Evolutionary conservation across 2,329 filamentous ascomycete species (phyloP).

Genomic region (Ascochyta viciae-villosae): DNA sequence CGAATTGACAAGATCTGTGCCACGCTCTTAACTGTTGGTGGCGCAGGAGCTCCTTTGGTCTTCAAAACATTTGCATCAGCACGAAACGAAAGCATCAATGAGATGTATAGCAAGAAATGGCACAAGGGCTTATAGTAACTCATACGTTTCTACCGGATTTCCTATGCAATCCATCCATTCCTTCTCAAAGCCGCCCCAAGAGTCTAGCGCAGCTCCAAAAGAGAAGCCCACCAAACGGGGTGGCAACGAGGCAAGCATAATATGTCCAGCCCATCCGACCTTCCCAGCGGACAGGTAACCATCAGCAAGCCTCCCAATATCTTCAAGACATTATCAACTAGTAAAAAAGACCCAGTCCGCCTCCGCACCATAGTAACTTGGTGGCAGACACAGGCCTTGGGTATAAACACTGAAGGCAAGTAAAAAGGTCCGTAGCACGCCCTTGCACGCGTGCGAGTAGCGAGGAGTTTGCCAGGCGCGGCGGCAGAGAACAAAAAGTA

Average conservation of each 20-base stretch:
- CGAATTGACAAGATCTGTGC: too few relatives aligned
- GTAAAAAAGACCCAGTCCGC: slow-evolving; percentile 12
- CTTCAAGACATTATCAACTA: slow-evolving; percentile 38
- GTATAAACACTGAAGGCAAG: slow-evolving; percentile 31
- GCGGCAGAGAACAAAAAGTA: slow-evolving; percentile 15
- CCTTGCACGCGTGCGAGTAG: neutral
- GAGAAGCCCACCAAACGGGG: slow-evolving; percentile 10
- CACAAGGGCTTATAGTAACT: neutral
- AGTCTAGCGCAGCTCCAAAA: slow-evolving; percentile 5
- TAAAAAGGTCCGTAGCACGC: slow-evolving; percentile 6
- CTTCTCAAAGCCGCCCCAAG: slow-evolving; percentile 13
- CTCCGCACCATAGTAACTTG: neutral
- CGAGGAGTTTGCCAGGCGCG: slow-evolving; percentile 6
- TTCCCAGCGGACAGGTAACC: slow-evolving; percentile 26
- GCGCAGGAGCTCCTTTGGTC: too few relatives aligned
- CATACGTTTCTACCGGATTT: slow-evolving; percentile 12
- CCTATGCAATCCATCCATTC: slow-evolving; percentile 9
- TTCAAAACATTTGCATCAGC: too few relatives aligned
- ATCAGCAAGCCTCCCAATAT: slow-evolving; percentile 26
- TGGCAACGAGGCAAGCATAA: slow-evolving; percentile 8
- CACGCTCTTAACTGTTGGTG: too few relatives aligned
- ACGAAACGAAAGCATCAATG: too few relatives aligned
- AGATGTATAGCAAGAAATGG: neutral
- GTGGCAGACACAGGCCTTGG: slow-evolving; percentile 11
- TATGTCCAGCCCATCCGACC: slow-evolving; percentile 25